These are phyloP conservation scores for Epichloe bromicola DNA, from an alignment of 2,329 filamentous ascomycete genomes.

Conservation along the genomic window DNA sequence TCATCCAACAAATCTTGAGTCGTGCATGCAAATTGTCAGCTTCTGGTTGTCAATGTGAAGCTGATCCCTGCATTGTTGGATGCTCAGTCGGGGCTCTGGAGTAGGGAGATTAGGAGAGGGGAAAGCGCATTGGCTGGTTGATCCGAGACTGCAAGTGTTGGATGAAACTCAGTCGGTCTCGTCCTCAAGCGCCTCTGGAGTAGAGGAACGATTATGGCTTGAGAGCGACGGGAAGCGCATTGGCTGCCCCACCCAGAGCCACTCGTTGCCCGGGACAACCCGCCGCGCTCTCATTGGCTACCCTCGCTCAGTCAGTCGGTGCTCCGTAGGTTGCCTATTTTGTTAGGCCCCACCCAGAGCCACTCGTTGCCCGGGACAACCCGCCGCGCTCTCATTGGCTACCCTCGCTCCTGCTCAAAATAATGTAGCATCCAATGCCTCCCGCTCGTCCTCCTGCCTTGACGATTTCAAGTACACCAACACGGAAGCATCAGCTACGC, in stretches of 20 bases:
- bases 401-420: constrained; percentile 13
- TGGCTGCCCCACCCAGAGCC: too few species aligned
- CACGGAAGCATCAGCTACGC: constrained; percentile 21
- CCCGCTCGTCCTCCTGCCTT: constrained; percentile 5
- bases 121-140: too few species aligned
- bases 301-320: too few species aligned
- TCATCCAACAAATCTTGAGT: not conserved
- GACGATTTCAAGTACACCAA: constrained; percentile 9
- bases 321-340: not conserved
- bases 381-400: constrained; percentile 18
- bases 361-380: constrained; percentile 20
- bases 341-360: not conserved
- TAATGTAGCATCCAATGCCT: constrained; percentile 7
- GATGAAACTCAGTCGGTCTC: too few species aligned
- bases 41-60: not conserved
- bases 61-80: not conserved
- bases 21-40: not conserved
- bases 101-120: not conserved
- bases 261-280: too few species aligned
- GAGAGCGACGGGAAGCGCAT: too few species aligned
- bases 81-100: not conserved
- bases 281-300: too few species aligned
- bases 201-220: too few species aligned
- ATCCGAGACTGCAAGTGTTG: too few species aligned
- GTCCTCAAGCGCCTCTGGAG: too few species aligned